Base-by-base conservation (phyloP, 257 asterid species). In the Forsythia viridissima region DNA sequence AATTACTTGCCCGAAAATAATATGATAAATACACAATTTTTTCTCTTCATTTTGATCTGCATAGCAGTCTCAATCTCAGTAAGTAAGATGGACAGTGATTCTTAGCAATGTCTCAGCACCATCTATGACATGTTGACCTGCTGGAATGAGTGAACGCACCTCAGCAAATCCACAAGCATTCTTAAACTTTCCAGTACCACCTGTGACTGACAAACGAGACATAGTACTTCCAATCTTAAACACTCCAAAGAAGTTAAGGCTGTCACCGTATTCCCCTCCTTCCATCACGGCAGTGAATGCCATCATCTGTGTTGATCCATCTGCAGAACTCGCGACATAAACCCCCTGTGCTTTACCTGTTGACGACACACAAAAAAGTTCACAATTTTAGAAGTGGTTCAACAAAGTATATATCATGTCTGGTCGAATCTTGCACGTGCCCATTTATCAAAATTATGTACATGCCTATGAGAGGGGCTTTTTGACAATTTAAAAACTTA, bases 241-340 rank as follows among this genome's bases (percentile, higher is more conserved):
- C 8, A 87, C 87, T 59, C 90, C 90, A 34, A 84, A 87, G 48
- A 87, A 82, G 82, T 85, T 85, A 6, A 87, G 81, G 75, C 83
- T 80, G 51, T 87, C 90, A 18, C 90, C 90, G 10, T 82, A 85
- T 75, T 87, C 88, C 1, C 90, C 90, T 43, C 90, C 90, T 80
- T 87, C 87, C 87, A 87, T 80, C 90, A 85, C 52, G 30, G 87
- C 84, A 2, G 88, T 87, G 79, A 87, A 87, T 38, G 83, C 78
- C 90, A 87, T 87, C 90, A 87, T 84, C 80, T 87, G 90, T 21
- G 83, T 82, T 34, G 79, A 78, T 2, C 88, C 90, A 76, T 84
- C 82, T 3, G 88, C 87, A 51, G 90, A 87, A 80, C 90, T 84
- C 16, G 87, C 87, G 12, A 87, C 86, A 59, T 87, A 84, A 46